Conservation (phyloP, 169 alveolate species). For the Plasmodium vivax region DNA sequence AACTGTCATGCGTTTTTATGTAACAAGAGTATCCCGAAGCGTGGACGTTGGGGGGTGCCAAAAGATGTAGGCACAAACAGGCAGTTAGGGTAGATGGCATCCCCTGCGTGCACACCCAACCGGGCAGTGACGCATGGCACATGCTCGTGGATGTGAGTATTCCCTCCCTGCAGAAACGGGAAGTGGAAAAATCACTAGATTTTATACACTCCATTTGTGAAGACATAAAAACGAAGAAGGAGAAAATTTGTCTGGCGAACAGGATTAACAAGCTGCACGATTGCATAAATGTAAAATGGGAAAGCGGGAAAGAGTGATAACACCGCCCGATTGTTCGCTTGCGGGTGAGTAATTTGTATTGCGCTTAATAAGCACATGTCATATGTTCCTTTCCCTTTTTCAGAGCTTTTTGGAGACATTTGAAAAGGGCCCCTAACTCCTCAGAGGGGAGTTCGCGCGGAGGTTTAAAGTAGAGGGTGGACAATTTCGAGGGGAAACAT, state of each 20-base stretch:
- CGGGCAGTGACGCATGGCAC: not conserved
- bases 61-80: not conserved
- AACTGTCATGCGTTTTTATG: not conserved
- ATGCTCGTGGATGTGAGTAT: not conserved
- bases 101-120: not conserved
- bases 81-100: not conserved
- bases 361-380: not conserved
- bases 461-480: not conserved
- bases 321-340: not conserved
- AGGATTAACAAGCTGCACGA: conserved; percentile 60
- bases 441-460: not conserved
- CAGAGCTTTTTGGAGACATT: conserved; percentile 24
- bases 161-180: conserved; percentile 28
- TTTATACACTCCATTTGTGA: conserved; percentile 64
- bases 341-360: not conserved
- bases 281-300: conserved; percentile 45
- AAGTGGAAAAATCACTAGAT: conserved; percentile 55
- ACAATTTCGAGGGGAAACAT: not conserved
- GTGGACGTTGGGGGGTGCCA: not conserved
- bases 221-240: conserved; percentile 64
- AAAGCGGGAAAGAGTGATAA: not conserved
- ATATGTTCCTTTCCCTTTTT: not conserved
- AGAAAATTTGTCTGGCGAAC: conserved; percentile 44
- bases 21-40: not conserved
- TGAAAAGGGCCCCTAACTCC: conserved; percentile 3